Conservation (phyloP, 345 rosid species). For the Brassica cretica region DNA sequence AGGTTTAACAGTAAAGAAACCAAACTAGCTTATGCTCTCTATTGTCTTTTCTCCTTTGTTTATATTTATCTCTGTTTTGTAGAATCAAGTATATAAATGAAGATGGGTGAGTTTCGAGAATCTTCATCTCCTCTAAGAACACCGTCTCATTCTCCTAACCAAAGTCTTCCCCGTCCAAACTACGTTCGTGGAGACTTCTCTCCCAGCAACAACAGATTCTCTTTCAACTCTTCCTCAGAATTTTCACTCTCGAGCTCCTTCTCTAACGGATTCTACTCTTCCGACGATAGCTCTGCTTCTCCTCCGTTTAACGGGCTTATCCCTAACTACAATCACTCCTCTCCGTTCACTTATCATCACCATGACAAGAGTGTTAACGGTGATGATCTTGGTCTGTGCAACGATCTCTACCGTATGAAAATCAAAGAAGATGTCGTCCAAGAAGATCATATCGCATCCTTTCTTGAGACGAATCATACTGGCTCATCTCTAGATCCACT, state of each 20-base stretch:
- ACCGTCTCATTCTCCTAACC: constrained; percentile 20
- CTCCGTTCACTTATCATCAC: not conserved
- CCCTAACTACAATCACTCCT: constrained; percentile 4
- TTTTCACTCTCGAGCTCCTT: constrained; percentile 46
- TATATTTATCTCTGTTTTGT: not conserved
- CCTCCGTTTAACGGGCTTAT: constrained; percentile 22
- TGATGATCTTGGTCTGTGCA: constrained; percentile 32
- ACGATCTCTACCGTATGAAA: constrained; percentile 32
- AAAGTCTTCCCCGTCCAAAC: constrained; percentile 12
- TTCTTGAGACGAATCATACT: constrained; percentile 3
- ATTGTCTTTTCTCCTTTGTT: not conserved
- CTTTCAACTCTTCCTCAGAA: constrained; percentile 37
- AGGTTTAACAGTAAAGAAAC: not conserved
- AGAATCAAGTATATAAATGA: constrained; percentile 7
- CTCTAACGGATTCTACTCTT: constrained; percentile 42
- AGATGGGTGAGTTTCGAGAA: constrained; percentile 29
- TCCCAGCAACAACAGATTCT: constrained; percentile 40
- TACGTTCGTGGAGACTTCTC: constrained; percentile 29
- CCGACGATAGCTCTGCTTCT: constrained; percentile 45
- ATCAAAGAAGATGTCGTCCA: not conserved
- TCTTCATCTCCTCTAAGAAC: constrained; percentile 14
- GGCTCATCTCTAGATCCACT: constrained; percentile 16
- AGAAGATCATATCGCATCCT: not conserved
- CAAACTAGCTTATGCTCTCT: not conserved
- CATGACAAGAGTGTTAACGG: not conserved